phyloP scores from a whole-genome alignment of 805 yeast species.

The Nakazawaea sp. region DNA sequence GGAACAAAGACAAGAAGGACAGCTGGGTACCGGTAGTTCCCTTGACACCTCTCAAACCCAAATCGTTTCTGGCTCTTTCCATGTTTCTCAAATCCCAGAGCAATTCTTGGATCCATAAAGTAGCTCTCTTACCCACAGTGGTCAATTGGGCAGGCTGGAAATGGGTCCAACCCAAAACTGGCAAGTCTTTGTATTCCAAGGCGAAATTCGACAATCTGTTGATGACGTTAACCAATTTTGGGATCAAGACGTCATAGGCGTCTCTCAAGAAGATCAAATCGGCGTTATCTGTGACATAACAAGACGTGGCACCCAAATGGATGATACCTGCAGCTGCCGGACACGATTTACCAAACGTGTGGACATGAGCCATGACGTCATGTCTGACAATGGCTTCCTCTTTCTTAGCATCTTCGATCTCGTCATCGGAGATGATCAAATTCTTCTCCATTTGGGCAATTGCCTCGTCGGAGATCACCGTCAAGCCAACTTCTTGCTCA shows the following conservation, averaged over 20 bases:
- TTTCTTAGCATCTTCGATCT: constrained; percentile 77
- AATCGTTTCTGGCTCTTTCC: constrained; percentile 91
- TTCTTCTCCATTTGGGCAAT: constrained; percentile 76
- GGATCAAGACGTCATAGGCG: constrained; percentile 88
- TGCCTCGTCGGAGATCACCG: constrained; percentile 85
- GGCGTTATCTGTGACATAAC: constrained; percentile 97
- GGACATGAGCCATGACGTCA: constrained; percentile 99
- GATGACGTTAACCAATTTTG: constrained; percentile 93
- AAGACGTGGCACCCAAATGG: constrained; percentile 97
- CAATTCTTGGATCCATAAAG: constrained; percentile 95
- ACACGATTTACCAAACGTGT: constrained; percentile 84
- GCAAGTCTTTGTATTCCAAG: constrained; percentile 85
- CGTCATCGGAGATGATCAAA: constrained; percentile 84
- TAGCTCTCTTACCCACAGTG: constrained; percentile 97
- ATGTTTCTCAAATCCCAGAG: constrained; percentile 97
- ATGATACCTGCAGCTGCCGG: constrained; percentile 98
- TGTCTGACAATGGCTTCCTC: constrained; percentile 98
- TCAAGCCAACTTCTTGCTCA: constrained; percentile 84
- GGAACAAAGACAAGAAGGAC: constrained; percentile 89
- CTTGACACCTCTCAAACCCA: constrained; percentile 96
- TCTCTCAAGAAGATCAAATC: constrained; percentile 94
- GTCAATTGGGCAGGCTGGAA: constrained; percentile 99
- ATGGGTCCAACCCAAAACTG: constrained; percentile 98
- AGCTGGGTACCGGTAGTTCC: constrained; percentile 99
- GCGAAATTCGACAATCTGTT: constrained; percentile 88